Evolutionary conservation across 257 asterid species (phyloP), one percentile per base, ranked within the genome.

Genomic region (Solanum verrucosum): DNA sequence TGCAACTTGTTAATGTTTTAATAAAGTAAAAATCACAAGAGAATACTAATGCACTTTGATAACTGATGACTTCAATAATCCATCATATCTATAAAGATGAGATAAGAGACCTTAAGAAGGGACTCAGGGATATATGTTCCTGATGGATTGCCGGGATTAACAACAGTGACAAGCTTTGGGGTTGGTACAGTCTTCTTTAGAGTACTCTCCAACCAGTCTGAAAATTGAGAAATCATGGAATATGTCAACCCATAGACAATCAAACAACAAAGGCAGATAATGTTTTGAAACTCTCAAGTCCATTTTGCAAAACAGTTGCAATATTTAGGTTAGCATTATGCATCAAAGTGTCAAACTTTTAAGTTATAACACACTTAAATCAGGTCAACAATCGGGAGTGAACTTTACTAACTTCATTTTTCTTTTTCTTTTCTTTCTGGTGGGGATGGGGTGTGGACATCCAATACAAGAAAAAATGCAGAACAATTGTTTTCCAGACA

Each of bases 101-200:
- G 90, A 79, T 77, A 79, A 21, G 86, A 84, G 74, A 97, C 99
- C 99, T 92, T 92, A 68, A 97, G 99, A 94, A 97, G 97, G 87
- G 98, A 92, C 93, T 93, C 93, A 0, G 99, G 99, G 86, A 97
- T 94, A 91, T 93, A 97, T 83, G 99, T 97, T 89, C 99, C 99
- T 4, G 99, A 97, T 5, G 99, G 99, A 89, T 97, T 97, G 85
- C 99, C 99, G 2, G 99, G 99, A 95, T 97, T 97, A 85, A 97
- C 99, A 78, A 97, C 92, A 85, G 93, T 90, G 49, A 97, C 99
- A 59, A 97, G 96, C 96, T 96, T 97, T 23, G 99, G 99, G 27
- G 99, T 94, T 35, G 99, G 99, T 89, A 92, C 92, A 27, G 96
- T 90, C 60, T 94, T 79, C 92, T 79, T 85, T 77, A 97, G 88